Conservation (phyloP, 2,329 filamentous ascomycete genomes). For the Aspergillus vadensis region DNA sequence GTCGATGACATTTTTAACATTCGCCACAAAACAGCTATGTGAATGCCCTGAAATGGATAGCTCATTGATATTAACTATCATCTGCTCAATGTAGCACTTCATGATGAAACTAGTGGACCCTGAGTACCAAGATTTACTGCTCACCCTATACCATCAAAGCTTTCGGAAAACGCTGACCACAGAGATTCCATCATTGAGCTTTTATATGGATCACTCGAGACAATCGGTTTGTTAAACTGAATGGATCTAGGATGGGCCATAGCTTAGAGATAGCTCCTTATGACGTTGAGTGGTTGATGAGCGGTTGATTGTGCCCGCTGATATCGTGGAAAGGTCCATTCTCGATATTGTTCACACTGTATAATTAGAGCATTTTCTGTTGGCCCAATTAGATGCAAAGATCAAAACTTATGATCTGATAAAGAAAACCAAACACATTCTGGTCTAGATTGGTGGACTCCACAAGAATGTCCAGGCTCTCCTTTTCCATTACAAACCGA, state of each 20-base stretch:
- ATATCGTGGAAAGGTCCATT: too few species aligned
- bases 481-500: conserved; percentile 1
- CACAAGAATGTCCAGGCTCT: background rate
- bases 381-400: background rate
- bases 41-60: background rate
- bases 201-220: too few species aligned
- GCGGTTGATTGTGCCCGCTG: too few species aligned
- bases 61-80: background rate
- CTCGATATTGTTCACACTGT: too few species aligned
- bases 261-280: too few species aligned
- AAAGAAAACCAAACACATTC: background rate
- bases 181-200: too few species aligned
- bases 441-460: background rate
- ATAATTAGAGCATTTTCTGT: too few species aligned
- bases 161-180: background rate
- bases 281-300: too few species aligned
- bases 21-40: background rate
- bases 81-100: background rate
- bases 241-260: too few species aligned
- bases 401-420: background rate
- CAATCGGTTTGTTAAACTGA: too few species aligned
- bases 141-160: background rate
- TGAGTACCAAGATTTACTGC: background rate
- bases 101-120: background rate
- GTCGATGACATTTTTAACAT: background rate